Evolutionary conservation across 2,329 filamentous ascomycete genomes (phyloP).

Genomic region (Ceratocystis smalleyi): DNA sequence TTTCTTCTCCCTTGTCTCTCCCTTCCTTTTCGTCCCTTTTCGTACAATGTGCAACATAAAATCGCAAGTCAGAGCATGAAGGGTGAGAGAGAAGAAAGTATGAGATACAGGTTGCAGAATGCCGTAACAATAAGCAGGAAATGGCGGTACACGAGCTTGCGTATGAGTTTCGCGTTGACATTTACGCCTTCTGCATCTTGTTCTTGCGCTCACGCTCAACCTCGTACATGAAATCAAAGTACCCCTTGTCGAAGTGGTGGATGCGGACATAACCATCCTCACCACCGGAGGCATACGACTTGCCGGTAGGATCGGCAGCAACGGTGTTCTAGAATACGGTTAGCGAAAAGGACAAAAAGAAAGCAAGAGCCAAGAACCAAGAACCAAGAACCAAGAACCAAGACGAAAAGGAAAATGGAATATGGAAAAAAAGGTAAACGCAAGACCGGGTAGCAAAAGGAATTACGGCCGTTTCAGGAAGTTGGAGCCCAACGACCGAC

Average conservation of each 20-base stretch:
- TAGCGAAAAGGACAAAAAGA: constrained; percentile 10
- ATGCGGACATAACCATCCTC: constrained; percentile 98
- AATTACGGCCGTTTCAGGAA: neutral
- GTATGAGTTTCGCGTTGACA: neutral
- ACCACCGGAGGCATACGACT: constrained; percentile 84
- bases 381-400: neutral
- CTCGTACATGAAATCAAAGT: constrained; percentile 98
- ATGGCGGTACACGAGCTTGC: no score
- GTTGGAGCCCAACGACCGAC: neutral
- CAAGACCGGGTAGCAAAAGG: neutral
- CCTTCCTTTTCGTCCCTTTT: neutral
- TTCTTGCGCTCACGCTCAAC: constrained; percentile 70
- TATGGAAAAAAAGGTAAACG: neutral
- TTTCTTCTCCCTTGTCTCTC: neutral
- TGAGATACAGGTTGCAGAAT: constrained; percentile 1
- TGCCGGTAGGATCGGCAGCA: constrained; percentile 79
- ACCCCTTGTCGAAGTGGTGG: constrained; percentile 96
- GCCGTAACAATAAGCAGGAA: neutral
- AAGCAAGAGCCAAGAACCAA: neutral
- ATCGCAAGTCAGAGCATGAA: constrained; percentile 6
- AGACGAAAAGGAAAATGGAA: neutral
- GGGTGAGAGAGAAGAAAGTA: neutral
- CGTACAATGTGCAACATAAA: constrained; percentile 3
- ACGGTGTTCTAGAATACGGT: constrained; percentile 55
- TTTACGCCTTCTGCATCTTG: constrained; percentile 18